Percentiles rank a stretch among this genome's conserved stretches.
These are phyloP conservation scores for Carex littledalei DNA, from an alignment of 176 grass and related monocot species.

Conservation along the genomic window DNA sequence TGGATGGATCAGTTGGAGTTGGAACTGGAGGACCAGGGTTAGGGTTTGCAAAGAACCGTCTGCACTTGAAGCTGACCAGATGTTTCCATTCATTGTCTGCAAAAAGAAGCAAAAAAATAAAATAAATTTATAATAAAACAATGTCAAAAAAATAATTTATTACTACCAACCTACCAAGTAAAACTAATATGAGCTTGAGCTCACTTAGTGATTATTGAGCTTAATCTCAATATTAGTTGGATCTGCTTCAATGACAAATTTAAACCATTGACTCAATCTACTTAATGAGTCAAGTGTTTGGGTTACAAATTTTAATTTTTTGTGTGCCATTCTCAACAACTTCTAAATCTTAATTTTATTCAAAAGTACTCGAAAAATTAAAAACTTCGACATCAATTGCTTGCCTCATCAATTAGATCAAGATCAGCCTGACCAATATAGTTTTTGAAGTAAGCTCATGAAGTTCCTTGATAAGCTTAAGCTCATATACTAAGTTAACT, in stretches of 20 bases:
- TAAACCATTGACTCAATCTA: not conserved
- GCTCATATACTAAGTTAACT: not conserved
- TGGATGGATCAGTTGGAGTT: conserved; percentile 29
- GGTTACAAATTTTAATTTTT: not conserved
- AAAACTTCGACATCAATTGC: not conserved
- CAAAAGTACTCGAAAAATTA: not conserved
- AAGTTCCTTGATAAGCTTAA: not conserved
- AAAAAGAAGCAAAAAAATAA: not conserved
- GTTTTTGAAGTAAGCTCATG: not conserved
- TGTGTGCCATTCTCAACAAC: not conserved
- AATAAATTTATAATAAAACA: conserved; percentile 13
- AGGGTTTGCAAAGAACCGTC: conserved; percentile 59
- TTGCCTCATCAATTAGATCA: not conserved
- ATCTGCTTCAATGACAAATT: not conserved
- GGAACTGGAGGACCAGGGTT: conserved; percentile 70
- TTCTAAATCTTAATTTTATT: not conserved
- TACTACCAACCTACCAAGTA: not conserved
- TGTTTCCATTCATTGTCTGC: conserved; percentile 92
- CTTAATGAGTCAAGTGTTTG: not conserved
- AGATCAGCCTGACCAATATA: not conserved
- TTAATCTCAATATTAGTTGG: not conserved
- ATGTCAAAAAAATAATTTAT: not conserved
- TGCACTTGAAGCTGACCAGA: conserved; percentile 52
- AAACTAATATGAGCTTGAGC: not conserved
- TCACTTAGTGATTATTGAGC: not conserved